phyloP scores from a whole-genome alignment of 228 moss, liverwort and hornwort genomes.

The Sphagnum fallax region DNA sequence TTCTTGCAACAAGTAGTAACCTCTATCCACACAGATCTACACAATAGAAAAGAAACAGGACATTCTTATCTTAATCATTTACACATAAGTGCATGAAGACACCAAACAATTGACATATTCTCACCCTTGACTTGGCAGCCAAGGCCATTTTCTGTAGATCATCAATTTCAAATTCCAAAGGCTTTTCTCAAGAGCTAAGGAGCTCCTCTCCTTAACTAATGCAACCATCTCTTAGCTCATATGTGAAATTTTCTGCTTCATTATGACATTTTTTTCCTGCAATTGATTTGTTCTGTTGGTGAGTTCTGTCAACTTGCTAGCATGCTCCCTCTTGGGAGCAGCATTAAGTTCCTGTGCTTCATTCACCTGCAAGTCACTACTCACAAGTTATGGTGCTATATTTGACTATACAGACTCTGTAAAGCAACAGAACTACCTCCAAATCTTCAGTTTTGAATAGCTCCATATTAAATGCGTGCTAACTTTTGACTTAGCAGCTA shows the following conservation, averaged over 20 bases:
- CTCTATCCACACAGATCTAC: no score
- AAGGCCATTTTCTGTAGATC: slow-evolving; percentile 13
- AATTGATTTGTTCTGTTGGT: background rate
- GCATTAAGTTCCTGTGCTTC: slow-evolving; percentile 18
- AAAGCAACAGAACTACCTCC: no score
- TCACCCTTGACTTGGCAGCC: slow-evolving; percentile 9
- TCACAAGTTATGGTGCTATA: no score
- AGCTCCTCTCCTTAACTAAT: slow-evolving; percentile 15
- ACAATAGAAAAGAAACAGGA: no score
- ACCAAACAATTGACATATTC: background rate
- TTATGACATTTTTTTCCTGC: slow-evolving; percentile 2
- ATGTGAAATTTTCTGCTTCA: slow-evolving; percentile 1
- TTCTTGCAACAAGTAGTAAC: no score
- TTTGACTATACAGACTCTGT: no score
- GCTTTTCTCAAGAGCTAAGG: background rate
- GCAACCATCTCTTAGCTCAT: slow-evolving; percentile 12
- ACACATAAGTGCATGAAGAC: no score
- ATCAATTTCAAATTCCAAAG: slow-evolving; percentile 6
- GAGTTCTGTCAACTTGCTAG: slow-evolving; percentile 6
- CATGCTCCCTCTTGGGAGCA: slow-evolving; percentile 12
- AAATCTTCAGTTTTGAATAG: no score
- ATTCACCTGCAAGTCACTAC: slow-evolving; percentile 9
- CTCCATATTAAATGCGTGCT: no score
- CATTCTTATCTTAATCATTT: no score
- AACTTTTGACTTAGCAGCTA: slow-evolving; percentile 10